Evolutionary conservation across 345 rosid genomes (phyloP), one percentile per base, ranked within the genome.

Genomic region (Mallotus nudiflorus): DNA sequence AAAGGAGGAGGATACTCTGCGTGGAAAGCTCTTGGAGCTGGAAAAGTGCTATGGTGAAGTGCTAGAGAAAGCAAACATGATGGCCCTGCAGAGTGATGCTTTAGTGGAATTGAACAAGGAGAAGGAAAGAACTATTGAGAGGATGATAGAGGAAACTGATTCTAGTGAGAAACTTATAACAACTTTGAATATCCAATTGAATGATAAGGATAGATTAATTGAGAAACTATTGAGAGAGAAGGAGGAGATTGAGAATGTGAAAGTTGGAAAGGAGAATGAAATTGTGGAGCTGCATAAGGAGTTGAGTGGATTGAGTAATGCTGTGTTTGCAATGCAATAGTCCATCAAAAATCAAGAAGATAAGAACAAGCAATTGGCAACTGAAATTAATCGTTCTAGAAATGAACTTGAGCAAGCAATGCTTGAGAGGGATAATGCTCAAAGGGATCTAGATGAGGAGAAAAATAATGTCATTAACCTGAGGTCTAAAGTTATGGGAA

Each of bases 31-130:
- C 45, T 18, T 65, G 3, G 78, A 77, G 70, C 60, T 91, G 86
- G 89, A 87, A 78, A 88, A 81, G 78, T 73, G 73, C 51, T 75
- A 10, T 40, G 75, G 48, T 44, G 82, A 78, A 57, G 82, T 81
- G 10, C 16, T 44, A 33, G 85, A 81, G 57, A 88, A 77, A 71
- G 84, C 55, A 63, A 73, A 54, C 62, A 79, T 63, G 44, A 71
- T 80, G 86, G 51, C 14, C 18, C 68, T 53, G 70, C 72, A 81
- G 79, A 80, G 87, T 42, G 76, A 59, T 77, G 81, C 55, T 2
- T 68, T 91, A 74, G 19, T 25, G 61, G 62, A 72, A 74, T 85
- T 83, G 76, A 84, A 80, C 44, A 61, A 33, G 3, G 68, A 70
- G 40, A 79, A 72, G 75, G 87, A 81, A 42, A 62, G 51, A 28